A percentile compares a stretch with the other conserved stretches of the same genome.
Conservation (phyloP, 768 basidiomycete genomes). For the Phanerochaete sordida region DNA sequence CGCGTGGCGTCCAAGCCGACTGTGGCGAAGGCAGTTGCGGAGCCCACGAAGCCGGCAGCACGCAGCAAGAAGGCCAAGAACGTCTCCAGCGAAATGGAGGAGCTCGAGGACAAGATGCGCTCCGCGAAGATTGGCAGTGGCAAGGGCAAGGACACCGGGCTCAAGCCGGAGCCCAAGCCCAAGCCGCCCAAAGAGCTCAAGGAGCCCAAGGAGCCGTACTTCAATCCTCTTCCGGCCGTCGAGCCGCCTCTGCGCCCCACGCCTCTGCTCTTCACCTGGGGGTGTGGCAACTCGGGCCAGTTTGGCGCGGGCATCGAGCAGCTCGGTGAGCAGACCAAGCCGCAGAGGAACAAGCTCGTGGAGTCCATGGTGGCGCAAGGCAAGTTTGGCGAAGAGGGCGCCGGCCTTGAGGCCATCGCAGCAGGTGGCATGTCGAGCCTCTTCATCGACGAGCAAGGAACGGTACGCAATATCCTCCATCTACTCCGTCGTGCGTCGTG, state of each 20-base stretch:
- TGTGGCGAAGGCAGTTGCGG: background rate
- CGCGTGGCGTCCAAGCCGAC: too few species aligned
- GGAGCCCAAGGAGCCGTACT: constrained; percentile 38
- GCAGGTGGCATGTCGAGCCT: constrained; percentile 90
- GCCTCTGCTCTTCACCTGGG: constrained; percentile 80
- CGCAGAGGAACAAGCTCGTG: constrained; percentile 73
- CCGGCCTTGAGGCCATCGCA: constrained; percentile 75
- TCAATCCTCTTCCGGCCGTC: constrained; percentile 64
- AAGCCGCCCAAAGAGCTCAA: background rate
- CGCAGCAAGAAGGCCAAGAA: background rate
- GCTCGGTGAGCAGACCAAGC: constrained; percentile 70
- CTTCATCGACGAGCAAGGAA: constrained; percentile 85
- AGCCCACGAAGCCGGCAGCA: background rate
- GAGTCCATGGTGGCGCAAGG: constrained; percentile 72
- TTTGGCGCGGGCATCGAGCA: constrained; percentile 83
- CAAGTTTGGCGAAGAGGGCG: constrained; percentile 60
- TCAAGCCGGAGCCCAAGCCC: background rate
- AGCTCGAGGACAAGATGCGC: constrained; percentile 2
- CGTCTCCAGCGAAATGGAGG: background rate
- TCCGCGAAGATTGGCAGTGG: background rate
- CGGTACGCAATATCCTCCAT: constrained; percentile 48
- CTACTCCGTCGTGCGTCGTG: constrained; percentile 2
- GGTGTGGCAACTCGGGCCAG: constrained; percentile 92
- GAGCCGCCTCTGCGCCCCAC: constrained; percentile 58
- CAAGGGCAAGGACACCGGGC: too few species aligned